Evolutionary conservation across 345 rosid genomes (phyloP), one percentile per base, ranked within the genome.

Genomic region (Microthlaspi erraticum): DNA sequence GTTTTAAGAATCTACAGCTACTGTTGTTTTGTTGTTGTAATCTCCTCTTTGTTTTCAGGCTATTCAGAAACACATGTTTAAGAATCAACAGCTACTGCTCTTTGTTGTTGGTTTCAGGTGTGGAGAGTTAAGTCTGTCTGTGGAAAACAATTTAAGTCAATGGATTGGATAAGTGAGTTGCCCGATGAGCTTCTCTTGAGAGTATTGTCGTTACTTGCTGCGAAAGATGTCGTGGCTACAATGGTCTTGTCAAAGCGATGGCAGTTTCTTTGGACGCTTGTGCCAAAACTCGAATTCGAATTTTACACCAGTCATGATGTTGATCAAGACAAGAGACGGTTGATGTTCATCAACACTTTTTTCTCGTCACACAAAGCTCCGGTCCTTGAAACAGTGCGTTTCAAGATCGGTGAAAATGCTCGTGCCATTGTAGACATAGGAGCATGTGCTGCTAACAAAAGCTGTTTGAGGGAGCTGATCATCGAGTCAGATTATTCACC

Each of bases 221-320:
- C 43, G 11, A 17, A 56, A 56, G 61, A 34, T 17, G 61, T 34
- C 9, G 31, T 57, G 14, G 8, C 29, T 8, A 56, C 61, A 34
- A 34, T 56, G 61, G 14, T 56, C 34, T 36, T 56, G 29, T 56
- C 61, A 2, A 56, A 56, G 18, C 60, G 60, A 1, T 54, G 60
- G 60, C 3, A 18, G 18, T 14, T 5, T 14, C 60, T 54, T 54
- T 54, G 61, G 61, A 53, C 8, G 58, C 8, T 29, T 33, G 58
- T 29, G 18, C 38, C 58, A 37, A 37, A 37, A 37, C 12, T 37
- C 10, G 41, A 37, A 37, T 37, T 2, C 3, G 41, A 32, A 5
- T 32, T 5, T 32, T 4, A 32, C 26, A 23, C 26, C 34, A 32
- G 7, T 32, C 34, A 32, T 4, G 34, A 32, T 4, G 2, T 4